Percentiles rank a stretch among this genome's conserved stretches.
Conservation (phyloP, 176 grass and related monocot species). For the Saccharum spontaneum region DNA sequence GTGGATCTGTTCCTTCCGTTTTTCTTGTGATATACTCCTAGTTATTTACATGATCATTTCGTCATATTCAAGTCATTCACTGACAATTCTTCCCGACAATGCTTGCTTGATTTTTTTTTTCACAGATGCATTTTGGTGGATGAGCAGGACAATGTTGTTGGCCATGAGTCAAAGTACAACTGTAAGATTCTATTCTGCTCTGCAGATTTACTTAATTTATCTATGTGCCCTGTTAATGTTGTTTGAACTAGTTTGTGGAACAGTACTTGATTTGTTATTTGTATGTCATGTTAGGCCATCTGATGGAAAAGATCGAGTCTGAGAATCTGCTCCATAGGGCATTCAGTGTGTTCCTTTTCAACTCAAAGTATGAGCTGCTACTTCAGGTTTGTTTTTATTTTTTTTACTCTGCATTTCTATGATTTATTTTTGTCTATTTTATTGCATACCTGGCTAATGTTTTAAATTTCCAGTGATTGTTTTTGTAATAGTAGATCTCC, state of each 20-base stretch:
- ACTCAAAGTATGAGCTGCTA: constrained; percentile 93
- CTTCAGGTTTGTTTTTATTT: constrained; percentile 64
- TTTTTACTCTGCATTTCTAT: not conserved
- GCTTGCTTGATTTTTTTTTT: constrained; percentile 27
- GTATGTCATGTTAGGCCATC: constrained; percentile 60
- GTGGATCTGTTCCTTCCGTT: not conserved
- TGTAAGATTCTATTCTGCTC: constrained; percentile 56
- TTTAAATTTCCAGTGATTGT: constrained; percentile 1
- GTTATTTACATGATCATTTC: not conserved
- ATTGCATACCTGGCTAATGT: not conserved
- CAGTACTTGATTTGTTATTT: constrained; percentile 14
- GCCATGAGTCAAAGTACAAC: constrained; percentile 94
- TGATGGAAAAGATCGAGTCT: constrained; percentile 97
- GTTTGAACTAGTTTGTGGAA: not conserved
- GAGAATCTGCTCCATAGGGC: constrained; percentile 89
- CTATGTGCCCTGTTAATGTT: not conserved
- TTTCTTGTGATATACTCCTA: not conserved
- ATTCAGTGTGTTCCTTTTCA: constrained; percentile 98
- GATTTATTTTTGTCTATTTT: not conserved
- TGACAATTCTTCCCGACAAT: constrained; percentile 6
- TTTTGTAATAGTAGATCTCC: constrained; percentile 7
- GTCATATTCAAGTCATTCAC: not conserved
- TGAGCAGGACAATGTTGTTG: constrained; percentile 85
- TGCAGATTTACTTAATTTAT: not conserved
- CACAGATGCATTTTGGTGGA: constrained; percentile 97